Evolutionary conservation across 2,329 filamentous ascomycete species (phyloP).

Genomic region (Hyphodiscus sp.): DNA sequence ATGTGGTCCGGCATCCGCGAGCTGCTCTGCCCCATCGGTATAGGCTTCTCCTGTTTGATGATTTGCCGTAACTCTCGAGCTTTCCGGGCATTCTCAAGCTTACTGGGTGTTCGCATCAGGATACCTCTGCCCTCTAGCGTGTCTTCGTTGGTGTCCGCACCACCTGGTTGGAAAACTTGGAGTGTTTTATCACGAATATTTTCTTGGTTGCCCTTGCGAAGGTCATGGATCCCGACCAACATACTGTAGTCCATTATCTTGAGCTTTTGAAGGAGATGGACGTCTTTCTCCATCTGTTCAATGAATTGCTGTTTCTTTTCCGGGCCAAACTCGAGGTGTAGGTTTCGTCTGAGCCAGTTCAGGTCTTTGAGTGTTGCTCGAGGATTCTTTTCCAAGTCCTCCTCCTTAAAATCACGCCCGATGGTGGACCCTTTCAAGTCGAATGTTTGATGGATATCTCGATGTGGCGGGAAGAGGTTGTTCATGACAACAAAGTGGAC

Average conservation of each 20-base stretch:
- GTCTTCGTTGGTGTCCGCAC: constrained; percentile 55
- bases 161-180: constrained; percentile 87
- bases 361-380: constrained; percentile 92
- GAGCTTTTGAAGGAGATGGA: constrained; percentile 75
- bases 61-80: constrained; percentile 86
- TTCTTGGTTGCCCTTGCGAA: constrained; percentile 87
- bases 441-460: constrained; percentile 95
- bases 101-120: constrained; percentile 85
- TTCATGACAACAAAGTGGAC: constrained; percentile 99
- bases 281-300: constrained; percentile 81
- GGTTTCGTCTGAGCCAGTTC: constrained; percentile 85
- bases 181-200: constrained; percentile 85
- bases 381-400: constrained; percentile 81
- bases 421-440: constrained; percentile 96
- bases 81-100: constrained; percentile 85
- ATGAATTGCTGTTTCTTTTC: constrained; percentile 84
- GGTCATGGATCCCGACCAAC: constrained; percentile 87
- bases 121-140: constrained; percentile 39
- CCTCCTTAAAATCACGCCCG: constrained; percentile 84
- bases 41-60: constrained; percentile 84
- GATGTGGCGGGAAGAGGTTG: constrained; percentile 94
- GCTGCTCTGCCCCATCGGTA: constrained; percentile 80
- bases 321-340: constrained; percentile 81
- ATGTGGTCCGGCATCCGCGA: constrained; percentile 89
- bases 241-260: constrained; percentile 99